Percentiles rank a stretch among this genome's conserved stretches.
Conservation (phyloP, 371 early-diverging fungal species). For the Batrachochytrium dendrobatidis region DNA sequence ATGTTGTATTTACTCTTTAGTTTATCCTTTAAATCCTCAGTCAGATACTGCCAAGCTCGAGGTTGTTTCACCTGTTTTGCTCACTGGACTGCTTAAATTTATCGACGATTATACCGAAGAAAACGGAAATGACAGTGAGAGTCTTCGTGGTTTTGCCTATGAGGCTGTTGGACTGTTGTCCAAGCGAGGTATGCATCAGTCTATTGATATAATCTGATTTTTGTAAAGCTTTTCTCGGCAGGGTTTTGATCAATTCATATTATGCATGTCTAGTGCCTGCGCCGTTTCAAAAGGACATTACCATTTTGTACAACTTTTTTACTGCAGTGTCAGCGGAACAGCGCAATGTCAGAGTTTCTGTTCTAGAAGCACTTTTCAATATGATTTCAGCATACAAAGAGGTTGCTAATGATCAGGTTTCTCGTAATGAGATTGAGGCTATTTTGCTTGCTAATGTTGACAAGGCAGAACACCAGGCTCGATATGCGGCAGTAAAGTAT, state of each 20-base stretch:
- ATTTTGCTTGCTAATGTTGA: constrained; percentile 53
- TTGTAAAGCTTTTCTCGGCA: neutral
- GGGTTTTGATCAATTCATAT: constrained; percentile 16
- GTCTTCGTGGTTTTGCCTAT: constrained; percentile 76
- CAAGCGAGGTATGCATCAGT: constrained; percentile 50
- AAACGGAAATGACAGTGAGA: constrained; percentile 47
- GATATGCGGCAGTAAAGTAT: constrained; percentile 65
- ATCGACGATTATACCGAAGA: constrained; percentile 49
- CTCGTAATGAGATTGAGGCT: constrained; percentile 32
- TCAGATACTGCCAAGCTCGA: constrained; percentile 30
- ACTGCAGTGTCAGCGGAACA: constrained; percentile 56
- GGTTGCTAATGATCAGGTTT: constrained; percentile 31
- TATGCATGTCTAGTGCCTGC: too few species aligned
- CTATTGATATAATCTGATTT: constrained; percentile 5
- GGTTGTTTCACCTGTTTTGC: constrained; percentile 59
- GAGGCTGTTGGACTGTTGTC: constrained; percentile 70
- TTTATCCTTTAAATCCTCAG: too few species aligned
- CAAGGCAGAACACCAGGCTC: constrained; percentile 53
- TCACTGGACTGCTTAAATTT: constrained; percentile 65
- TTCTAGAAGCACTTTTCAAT: constrained; percentile 73
- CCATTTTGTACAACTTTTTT: constrained; percentile 60
- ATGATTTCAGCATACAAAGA: constrained; percentile 64
- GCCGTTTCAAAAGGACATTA: constrained; percentile 51
- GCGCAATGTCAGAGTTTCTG: constrained; percentile 59
- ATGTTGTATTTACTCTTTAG: neutral